Evolutionary conservation across 805 yeast genomes (phyloP), one percentile per base, ranked within the genome.

Genomic region (Cyberlindnera maritima): DNA sequence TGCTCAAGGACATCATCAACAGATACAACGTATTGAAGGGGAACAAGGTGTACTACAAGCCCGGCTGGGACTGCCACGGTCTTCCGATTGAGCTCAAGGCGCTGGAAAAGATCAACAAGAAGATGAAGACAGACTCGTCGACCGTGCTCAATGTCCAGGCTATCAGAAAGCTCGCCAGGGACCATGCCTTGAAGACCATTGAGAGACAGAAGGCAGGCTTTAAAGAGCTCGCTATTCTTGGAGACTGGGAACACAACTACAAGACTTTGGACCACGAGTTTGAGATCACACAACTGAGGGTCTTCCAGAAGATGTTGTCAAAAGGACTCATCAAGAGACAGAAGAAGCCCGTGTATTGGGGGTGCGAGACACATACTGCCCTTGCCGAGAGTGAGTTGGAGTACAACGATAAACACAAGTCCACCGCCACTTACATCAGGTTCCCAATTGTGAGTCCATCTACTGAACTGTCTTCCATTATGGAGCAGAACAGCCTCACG

Each of bases 31-130:
- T 91, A 21, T 62, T 83, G 18, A 65, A 72, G 33, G 87, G 89
- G 14, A 74, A 80, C 49, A 73, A 75, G 41, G 80, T 94, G 3
- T 72, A 76, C 43, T 94, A 88, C 59, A 74, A 75, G 36, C 97
- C 98, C 0, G 99, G 99, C 0, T 94, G 99, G 98, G 99, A 94
- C 64, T 94, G 99, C 61, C 99, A 94, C 68, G 99, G 99, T 0
- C 70, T 94, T 33, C 99, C 99, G 1, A 94, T 94, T 52, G 99
- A 94, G 65, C 72, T 88, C 62, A 91, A 90, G 58, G 96, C 96
- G 0, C 65, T 88, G 64, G 76, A 65, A 56, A 76, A 67, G 50
- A 65, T 65, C 39, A 70, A 55, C 59, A 64, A 59, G 32, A 65
- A 71, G 41, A 54, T 62, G 43, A 56, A 63, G 26, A 64, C 66